Conservation (phyloP, 2,329 filamentous ascomycete species). For the Fonsecaea nubica region DNA sequence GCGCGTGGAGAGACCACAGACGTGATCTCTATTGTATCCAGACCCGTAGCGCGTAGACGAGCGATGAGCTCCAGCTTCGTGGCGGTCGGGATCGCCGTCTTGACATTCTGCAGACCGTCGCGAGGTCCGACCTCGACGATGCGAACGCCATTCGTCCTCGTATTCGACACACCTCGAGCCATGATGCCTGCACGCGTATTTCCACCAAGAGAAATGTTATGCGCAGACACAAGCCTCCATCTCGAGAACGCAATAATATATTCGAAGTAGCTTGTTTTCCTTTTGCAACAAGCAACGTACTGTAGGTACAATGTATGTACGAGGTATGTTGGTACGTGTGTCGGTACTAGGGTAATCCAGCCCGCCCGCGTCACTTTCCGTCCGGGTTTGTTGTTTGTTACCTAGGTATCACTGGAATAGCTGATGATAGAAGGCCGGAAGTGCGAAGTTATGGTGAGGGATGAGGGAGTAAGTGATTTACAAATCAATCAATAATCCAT, state of each 20-base stretch:
- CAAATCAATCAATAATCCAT: too few species aligned
- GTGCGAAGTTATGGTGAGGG: too few species aligned
- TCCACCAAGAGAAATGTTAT: background rate
- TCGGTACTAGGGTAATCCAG: background rate
- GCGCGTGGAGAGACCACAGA: constrained; percentile 85
- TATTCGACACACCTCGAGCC: background rate
- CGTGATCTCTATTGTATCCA: constrained; percentile 78
- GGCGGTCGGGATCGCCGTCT: constrained; percentile 69
- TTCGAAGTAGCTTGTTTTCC: too few species aligned
- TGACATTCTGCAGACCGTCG: constrained; percentile 88
- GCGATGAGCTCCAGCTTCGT: constrained; percentile 81
- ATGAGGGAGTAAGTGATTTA: too few species aligned
- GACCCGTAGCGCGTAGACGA: constrained; percentile 70
- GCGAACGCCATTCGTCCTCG: constrained; percentile 47
- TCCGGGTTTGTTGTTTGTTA: too few species aligned
- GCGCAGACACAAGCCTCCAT: background rate
- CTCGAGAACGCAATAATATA: background rate
- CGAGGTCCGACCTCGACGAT: constrained; percentile 85
- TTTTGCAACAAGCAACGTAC: too few species aligned
- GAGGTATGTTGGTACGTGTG: too few species aligned
- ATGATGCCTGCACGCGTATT: background rate
- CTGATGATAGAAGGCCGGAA: too few species aligned
- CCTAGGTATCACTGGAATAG: too few species aligned
- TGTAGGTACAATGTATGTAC: too few species aligned
- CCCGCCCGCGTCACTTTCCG: background rate